Percentiles rank a stretch among this genome's conserved stretches.
These are phyloP conservation scores for Saprolegnia parasitica DNA, from an alignment of 352 stramenopile genomes.

Conservation along the genomic window DNA sequence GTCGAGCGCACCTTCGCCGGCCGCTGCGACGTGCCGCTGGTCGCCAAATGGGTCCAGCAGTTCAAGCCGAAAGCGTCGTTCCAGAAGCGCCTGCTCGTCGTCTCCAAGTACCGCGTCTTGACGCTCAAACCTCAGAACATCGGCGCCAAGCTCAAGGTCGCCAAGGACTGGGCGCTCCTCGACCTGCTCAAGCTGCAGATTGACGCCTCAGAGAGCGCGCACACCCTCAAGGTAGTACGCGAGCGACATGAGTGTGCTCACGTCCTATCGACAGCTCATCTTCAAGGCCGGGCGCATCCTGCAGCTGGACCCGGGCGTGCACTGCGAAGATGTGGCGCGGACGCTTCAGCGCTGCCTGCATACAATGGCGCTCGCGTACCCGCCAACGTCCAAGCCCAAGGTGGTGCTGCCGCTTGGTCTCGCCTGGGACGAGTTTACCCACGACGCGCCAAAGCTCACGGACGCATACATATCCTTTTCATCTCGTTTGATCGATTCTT, in stretches of 20 bases:
- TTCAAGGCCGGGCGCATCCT: slow-evolving; percentile 16
- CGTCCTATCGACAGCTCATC: slow-evolving; percentile 4
- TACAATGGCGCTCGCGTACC: neutral
- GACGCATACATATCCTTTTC: slow-evolving; percentile 23
- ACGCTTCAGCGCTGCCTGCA: neutral
- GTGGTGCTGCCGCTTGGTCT: neutral
- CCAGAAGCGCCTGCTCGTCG: neutral
- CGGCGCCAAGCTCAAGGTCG: slow-evolving; percentile 11
- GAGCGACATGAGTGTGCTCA: neutral
- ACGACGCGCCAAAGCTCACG: neutral
- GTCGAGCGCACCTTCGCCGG: slow-evolving; percentile 6
- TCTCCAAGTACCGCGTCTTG: neutral
- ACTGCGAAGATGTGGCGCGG: slow-evolving; percentile 19
- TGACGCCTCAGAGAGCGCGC: neutral
- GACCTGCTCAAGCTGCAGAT: slow-evolving; percentile 23
- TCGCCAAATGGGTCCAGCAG: slow-evolving; percentile 16
- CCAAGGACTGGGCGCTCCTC: slow-evolving; percentile 19
- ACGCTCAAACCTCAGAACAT: slow-evolving; percentile 9
- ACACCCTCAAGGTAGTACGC: slow-evolving; percentile 7
- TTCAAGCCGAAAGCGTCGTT: slow-evolving; percentile 10
- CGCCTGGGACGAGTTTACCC: slow-evolving; percentile 1
- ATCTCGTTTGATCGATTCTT: neutral
- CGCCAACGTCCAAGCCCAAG: neutral
- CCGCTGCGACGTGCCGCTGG: slow-evolving; percentile 5
- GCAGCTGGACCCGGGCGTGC: slow-evolving; percentile 13